Percentiles rank a stretch among this genome's conserved stretches.
Evolutionary conservation across 2,329 filamentous ascomycete species (phyloP).

Genomic region (Endothia cerciana): DNA sequence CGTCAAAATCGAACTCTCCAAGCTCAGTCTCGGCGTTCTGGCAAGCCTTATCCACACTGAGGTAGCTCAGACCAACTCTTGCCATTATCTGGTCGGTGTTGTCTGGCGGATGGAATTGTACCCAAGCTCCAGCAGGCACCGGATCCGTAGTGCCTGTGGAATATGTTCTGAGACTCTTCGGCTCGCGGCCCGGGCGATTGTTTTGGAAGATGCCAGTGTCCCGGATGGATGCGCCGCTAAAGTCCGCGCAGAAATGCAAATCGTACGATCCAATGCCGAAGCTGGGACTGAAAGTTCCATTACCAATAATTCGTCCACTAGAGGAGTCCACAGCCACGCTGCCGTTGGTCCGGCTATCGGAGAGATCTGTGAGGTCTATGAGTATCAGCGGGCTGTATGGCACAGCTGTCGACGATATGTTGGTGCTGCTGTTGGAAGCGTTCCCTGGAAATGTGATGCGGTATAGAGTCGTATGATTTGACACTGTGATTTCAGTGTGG

Average conservation of each 20-base stretch:
- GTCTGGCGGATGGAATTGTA: conserved; percentile 29
- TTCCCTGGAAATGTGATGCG: conserved; percentile 49
- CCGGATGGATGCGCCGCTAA: conserved; percentile 46
- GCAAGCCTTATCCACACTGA: conserved; percentile 23
- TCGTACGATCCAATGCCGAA: conserved; percentile 56
- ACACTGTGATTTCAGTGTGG: conserved; percentile 54
- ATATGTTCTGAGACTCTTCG: conserved; percentile 36
- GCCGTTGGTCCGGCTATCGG: conserved; percentile 52
- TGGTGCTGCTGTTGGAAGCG: conserved; percentile 25
- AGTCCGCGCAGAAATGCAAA: conserved; percentile 56
- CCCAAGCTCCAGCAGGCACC: conserved; percentile 30
- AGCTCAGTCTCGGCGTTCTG: conserved; percentile 43
- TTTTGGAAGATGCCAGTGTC: conserved; percentile 58
- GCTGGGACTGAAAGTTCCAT: conserved; percentile 53
- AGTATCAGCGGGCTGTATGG: conserved; percentile 52
- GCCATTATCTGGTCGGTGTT: conserved; percentile 25
- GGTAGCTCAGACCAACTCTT: conserved; percentile 25
- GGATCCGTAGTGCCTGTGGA: conserved; percentile 29
- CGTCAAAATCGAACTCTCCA: conserved; percentile 65
- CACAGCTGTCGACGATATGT: conserved; percentile 36
- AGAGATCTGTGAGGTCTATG: conserved; percentile 55
- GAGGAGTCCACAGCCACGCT: conserved; percentile 50
- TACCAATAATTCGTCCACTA: conserved; percentile 53
- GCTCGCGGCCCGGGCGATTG: conserved; percentile 47
- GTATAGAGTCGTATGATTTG: conserved; percentile 56